These are phyloP conservation scores for Symmetrospora coprosmae DNA, from an alignment of 768 basidiomycete species.

Conservation along the genomic window DNA sequence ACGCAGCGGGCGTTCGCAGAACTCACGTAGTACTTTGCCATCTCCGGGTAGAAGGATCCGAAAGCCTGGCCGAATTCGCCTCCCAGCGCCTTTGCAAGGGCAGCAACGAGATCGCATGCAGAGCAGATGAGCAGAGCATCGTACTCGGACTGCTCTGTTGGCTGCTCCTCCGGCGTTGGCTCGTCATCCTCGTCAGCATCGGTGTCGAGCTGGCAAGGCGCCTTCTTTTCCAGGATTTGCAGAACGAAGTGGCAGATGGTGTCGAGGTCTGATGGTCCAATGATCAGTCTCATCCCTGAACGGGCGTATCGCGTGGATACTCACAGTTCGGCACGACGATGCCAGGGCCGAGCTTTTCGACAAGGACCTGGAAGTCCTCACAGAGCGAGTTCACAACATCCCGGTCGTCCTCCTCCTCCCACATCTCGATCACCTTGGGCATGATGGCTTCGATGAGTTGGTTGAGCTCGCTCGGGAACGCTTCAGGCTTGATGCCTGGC, in stretches of 20 bases:
- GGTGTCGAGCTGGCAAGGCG: conserved; percentile 65
- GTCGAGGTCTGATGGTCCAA: conserved; percentile 44
- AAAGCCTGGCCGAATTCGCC: conserved; percentile 70
- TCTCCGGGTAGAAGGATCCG: conserved; percentile 69
- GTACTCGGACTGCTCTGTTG: conserved; percentile 86
- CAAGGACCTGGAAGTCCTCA: conserved; percentile 73
- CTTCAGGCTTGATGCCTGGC: conserved; percentile 53
- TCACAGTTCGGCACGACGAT: conserved; percentile 57
- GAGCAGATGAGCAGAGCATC: conserved; percentile 89
- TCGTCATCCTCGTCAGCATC: conserved; percentile 39
- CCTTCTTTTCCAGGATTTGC: conserved; percentile 82
- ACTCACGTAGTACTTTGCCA: conserved; percentile 81
- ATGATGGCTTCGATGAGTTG: conserved; percentile 65
- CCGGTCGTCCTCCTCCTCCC: conserved; percentile 88
- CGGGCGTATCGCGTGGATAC: conserved; percentile 40
- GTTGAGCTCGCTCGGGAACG: conserved; percentile 48
- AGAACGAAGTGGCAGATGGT: conserved; percentile 63
- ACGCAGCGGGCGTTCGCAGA: neutral
- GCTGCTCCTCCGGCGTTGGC: conserved; percentile 35
- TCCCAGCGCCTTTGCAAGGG: conserved; percentile 73
- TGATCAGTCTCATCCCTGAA: neutral
- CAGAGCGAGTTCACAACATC: conserved; percentile 77
- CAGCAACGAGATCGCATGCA: conserved; percentile 82
- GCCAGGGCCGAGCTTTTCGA: conserved; percentile 79
- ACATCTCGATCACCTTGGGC: conserved; percentile 66